Conservation (phyloP, 2,329 filamentous ascomycete genomes). For the Aspergillus hiratsukae region DNA sequence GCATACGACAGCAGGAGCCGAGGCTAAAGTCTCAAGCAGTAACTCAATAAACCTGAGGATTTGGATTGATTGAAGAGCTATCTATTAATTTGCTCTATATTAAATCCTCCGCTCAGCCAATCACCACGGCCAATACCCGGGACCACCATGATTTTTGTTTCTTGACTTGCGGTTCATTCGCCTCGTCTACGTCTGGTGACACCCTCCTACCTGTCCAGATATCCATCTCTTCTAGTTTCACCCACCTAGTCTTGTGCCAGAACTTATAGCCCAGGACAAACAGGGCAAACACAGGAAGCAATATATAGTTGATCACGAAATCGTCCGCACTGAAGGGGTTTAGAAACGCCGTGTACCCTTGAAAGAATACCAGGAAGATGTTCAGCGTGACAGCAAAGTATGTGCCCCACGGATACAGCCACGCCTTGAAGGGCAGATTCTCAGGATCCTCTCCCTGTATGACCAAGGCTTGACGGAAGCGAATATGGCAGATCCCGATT, state of each 20-base stretch:
- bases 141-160: conserved; percentile 12
- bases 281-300: conserved; percentile 48
- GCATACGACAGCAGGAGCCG: not conserved
- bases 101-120: conserved; percentile 21
- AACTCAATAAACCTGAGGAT: not conserved
- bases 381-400: conserved; percentile 46
- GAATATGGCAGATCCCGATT: conserved; percentile 40
- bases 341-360: conserved; percentile 51
- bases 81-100: conserved; percentile 10
- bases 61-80: not conserved
- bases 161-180: conserved; percentile 7
- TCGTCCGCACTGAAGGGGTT: conserved; percentile 46
- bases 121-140: conserved; percentile 17
- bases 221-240: conserved; percentile 36
- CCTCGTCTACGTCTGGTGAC: conserved; percentile 6
- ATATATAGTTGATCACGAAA: conserved; percentile 54
- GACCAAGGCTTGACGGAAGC: conserved; percentile 37
- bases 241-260: conserved; percentile 33
- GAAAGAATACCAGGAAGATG: conserved; percentile 48
- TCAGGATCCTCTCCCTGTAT: conserved; percentile 33
- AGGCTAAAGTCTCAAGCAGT: not conserved
- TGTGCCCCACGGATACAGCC: conserved; percentile 50
- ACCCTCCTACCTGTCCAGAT: conserved; percentile 35
- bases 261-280: conserved; percentile 48
- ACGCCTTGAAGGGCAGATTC: conserved; percentile 46